Conservation (phyloP, 2,329 filamentous ascomycete species). For the Calonectria hongkongensis region DNA sequence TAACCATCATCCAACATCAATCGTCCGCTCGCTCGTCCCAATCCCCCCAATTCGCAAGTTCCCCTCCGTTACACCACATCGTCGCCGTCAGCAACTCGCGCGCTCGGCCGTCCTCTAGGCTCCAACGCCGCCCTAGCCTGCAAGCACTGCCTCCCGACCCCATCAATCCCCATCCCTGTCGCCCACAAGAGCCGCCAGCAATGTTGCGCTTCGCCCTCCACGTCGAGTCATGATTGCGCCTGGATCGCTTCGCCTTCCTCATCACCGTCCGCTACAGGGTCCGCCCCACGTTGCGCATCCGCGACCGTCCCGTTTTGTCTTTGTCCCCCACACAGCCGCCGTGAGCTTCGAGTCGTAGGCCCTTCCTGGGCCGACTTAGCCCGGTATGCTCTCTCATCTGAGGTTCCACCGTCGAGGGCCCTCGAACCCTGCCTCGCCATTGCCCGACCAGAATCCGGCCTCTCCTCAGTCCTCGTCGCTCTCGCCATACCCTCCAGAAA, state of each 20-base stretch:
- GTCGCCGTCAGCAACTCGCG: constrained; percentile 34
- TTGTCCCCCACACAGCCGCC: constrained; percentile 45
- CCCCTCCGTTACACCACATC: constrained; percentile 18
- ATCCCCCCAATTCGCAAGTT: constrained; percentile 17
- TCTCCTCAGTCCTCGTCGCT: constrained; percentile 62
- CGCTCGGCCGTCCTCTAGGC: background rate
- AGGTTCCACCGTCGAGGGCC: constrained; percentile 75
- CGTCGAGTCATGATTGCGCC: constrained; percentile 55
- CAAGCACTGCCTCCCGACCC: constrained; percentile 37
- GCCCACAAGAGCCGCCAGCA: constrained; percentile 35
- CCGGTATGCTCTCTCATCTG: constrained; percentile 71
- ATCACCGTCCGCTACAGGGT: constrained; percentile 46
- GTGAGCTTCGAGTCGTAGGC: constrained; percentile 44
- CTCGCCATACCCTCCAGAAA: constrained; percentile 65
- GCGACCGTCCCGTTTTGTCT: constrained; percentile 37
- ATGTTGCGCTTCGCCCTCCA: constrained; percentile 52
- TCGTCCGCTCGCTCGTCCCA: constrained; percentile 10
- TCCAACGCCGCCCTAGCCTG: constrained; percentile 14
- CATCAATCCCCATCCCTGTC: constrained; percentile 35
- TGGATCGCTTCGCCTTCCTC: constrained; percentile 48
- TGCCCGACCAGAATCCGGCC: constrained; percentile 68
- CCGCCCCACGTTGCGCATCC: constrained; percentile 47
- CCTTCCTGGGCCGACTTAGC: constrained; percentile 47
- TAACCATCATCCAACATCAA: constrained; percentile 23
- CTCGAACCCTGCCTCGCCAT: constrained; percentile 73